Evolutionary conservation across 2,329 filamentous ascomycete species (phyloP), one percentile per base, ranked within the genome.

Genomic region (Cylindrodendrum hubeiense): DNA sequence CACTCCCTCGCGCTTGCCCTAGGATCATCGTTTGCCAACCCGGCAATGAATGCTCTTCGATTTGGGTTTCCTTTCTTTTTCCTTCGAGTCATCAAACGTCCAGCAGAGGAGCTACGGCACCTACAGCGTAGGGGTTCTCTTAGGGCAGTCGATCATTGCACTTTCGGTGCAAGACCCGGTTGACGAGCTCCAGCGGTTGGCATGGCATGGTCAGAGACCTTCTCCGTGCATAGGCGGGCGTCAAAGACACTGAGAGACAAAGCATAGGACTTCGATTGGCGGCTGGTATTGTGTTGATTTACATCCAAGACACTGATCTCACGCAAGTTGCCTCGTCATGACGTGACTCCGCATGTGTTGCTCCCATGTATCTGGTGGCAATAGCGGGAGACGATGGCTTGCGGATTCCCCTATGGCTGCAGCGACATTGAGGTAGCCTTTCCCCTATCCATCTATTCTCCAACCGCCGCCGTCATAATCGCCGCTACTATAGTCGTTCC

Each of bases 101-200:
- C 41, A 67, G 51, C 47, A 47, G 43, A 55, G 44, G 64, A 41
- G 49, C 41, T 28, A 21, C 67, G 44, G 57, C 49, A 63, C 46
- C 57, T 46, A 49, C 44, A 47, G 56, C 59, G 53, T 68, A 30
- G 33, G 44, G 54, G 54, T 49, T 57, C 37, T 24, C 43, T 49
- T 33, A 52, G 65, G 28, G 52, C 49, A 44, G 54, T 41, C 58
- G 52, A 61, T 61, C 66, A 65, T 53, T 61, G 59, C 66, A 56
- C 46, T 63, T 66, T 67, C 54, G 28, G 62, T 34, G 59, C 50
- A 46, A 47, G 26, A 46, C 50, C 34, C 33, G 34, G 17, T 22
- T 49, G 15, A 26, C 34, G 13, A n/a, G 37, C 22, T 44, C 52
- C 52, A 44, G 52, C 24, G 34, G 34, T n/a, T 39, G 37, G 37